These are phyloP conservation scores for Aspergillus pseudonomiae DNA, from an alignment of 2,329 filamentous ascomycete genomes.

Conservation along the genomic window DNA sequence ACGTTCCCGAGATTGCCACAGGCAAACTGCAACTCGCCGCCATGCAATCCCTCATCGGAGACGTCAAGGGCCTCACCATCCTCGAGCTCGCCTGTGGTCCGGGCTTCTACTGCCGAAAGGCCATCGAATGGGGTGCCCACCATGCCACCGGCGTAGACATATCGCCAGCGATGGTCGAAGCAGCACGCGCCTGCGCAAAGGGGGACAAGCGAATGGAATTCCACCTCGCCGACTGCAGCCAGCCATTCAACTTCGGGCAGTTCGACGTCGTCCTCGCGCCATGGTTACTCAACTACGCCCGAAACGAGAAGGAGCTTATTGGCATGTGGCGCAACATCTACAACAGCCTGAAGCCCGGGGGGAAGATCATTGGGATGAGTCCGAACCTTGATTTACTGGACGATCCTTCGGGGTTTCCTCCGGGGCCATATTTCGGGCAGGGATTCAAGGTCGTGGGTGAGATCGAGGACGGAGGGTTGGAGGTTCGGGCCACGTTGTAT, in stretches of 20 bases:
- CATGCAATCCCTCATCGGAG: neutral
- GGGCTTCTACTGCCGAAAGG: neutral
- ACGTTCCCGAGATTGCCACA: neutral
- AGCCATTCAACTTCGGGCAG: neutral
- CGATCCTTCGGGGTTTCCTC: neutral
- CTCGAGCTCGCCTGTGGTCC: constrained; percentile 6
- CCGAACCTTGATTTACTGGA: neutral
- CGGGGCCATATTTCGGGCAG: neutral
- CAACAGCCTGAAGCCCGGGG: constrained; percentile 1
- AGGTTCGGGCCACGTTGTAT: neutral
- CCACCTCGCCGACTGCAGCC: constrained; percentile 2
- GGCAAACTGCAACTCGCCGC: neutral
- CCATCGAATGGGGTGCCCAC: neutral
- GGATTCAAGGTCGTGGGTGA: neutral
- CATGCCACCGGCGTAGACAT: constrained; percentile 1
- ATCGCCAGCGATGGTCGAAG: neutral
- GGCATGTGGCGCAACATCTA: constrained; percentile 5
- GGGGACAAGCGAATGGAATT: neutral
- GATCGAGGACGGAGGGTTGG: neutral
- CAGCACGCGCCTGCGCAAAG: neutral
- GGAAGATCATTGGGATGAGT: neutral
- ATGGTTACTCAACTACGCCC: constrained; percentile 8
- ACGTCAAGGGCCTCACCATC: neutral
- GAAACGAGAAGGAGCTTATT: neutral
- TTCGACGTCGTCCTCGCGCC: neutral